Percentiles rank a stretch among this genome's conserved stretches.
phyloP scores from a whole-genome alignment of 768 basidiomycete species.

The Lactarius pseudohatsudake region DNA sequence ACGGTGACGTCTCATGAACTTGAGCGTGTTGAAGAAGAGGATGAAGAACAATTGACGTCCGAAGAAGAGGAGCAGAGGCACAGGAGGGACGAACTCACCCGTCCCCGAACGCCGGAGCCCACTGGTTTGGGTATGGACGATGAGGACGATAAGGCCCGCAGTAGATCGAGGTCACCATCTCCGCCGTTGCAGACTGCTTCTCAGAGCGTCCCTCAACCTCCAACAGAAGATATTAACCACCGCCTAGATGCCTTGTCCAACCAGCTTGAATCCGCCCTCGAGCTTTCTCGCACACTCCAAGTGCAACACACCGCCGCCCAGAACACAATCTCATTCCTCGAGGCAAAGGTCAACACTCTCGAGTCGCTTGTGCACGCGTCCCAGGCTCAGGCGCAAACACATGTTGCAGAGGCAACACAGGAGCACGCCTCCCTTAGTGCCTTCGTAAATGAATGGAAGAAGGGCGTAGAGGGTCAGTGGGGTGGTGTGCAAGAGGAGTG shows the following conservation, averaged over 20 bases:
- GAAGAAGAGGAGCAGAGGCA: constrained; percentile 46
- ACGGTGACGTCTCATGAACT: constrained; percentile 71
- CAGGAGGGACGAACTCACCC: constrained; percentile 55
- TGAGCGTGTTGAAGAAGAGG: constrained; percentile 73
- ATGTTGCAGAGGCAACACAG: constrained; percentile 36
- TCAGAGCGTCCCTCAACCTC: constrained; percentile 32
- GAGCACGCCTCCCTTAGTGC: constrained; percentile 52
- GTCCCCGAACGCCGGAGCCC: constrained; percentile 83
- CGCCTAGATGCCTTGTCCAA: constrained; percentile 61
- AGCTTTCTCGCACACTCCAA: constrained; percentile 70
- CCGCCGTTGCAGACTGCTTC: constrained; percentile 29
- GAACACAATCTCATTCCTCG: constrained; percentile 64
- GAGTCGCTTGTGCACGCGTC: constrained; percentile 63
- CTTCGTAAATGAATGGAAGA: constrained; percentile 71
- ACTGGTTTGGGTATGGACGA: constrained; percentile 53
- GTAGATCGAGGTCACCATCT: constrained; percentile 31
- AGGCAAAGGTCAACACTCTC: constrained; percentile 65
- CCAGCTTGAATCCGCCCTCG: constrained; percentile 75
- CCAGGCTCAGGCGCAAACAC: constrained; percentile 42
- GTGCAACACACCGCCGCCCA: constrained; percentile 77
- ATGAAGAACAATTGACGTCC: constrained; percentile 53
- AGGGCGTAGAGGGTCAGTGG: constrained; percentile 79
- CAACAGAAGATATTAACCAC: constrained; percentile 56
- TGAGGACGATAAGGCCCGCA: constrained; percentile 45
- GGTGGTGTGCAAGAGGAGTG: constrained; percentile 75